Conservation (phyloP, 768 basidiomycete genomes). For the Lactarius psammicola region DNA sequence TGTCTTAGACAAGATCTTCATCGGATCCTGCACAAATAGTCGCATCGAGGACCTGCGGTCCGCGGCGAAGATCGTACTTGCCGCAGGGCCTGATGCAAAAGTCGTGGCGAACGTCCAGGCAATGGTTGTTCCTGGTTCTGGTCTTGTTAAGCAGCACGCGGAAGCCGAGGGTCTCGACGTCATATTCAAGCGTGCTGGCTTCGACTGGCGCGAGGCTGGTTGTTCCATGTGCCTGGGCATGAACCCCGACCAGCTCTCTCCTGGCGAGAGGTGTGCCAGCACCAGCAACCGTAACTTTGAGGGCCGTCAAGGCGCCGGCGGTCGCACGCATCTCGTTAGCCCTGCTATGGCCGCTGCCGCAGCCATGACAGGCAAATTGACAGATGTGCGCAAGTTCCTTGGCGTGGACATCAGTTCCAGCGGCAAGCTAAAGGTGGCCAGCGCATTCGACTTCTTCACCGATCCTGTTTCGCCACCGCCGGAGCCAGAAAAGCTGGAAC, state of each 20-base stretch:
- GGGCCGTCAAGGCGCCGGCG: conserved; percentile 60
- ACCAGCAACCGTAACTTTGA: conserved; percentile 70
- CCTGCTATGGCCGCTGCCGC: conserved; percentile 72
- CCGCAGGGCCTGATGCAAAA: conserved; percentile 50
- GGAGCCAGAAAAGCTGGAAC: conserved; percentile 34
- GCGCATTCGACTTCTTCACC: conserved; percentile 73
- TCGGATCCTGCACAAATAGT: conserved; percentile 67
- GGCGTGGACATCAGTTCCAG: conserved; percentile 34
- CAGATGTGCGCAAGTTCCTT: conserved; percentile 56
- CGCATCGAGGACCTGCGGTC: conserved; percentile 66
- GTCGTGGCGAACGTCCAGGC: conserved; percentile 54
- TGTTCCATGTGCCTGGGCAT: conserved; percentile 73
- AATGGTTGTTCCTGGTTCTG: conserved; percentile 69
- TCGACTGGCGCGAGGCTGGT: conserved; percentile 68
- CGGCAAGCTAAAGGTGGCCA: conserved; percentile 65
- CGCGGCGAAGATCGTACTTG: conserved; percentile 54
- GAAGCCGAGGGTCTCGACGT: conserved; percentile 63
- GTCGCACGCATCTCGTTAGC: conserved; percentile 59
- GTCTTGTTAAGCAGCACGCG: conserved; percentile 62
- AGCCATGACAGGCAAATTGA: conserved; percentile 56
- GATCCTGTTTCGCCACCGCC: conserved; percentile 49
- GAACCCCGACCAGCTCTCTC: conserved; percentile 65
- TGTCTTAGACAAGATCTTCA: conserved; percentile 63
- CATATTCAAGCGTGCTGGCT: conserved; percentile 62
- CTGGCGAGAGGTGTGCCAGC: conserved; percentile 57